Conservation (phyloP, 495 filamentous ascomycete species). For the Penicillium maclennaniae region DNA sequence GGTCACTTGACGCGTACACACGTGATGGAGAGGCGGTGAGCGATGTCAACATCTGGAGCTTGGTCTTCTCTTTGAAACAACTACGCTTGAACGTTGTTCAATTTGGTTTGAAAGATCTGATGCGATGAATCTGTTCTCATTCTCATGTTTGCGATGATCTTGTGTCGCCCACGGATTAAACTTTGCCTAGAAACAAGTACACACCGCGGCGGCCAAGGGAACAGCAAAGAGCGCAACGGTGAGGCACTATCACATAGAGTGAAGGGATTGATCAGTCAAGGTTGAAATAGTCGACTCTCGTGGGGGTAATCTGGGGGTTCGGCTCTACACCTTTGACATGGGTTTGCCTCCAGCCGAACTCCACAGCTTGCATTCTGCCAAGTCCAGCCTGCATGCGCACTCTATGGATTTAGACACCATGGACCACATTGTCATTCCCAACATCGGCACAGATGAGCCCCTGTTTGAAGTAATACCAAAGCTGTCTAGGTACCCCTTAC, state of each 20-base stretch:
- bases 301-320: not conserved
- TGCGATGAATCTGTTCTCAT: not conserved
- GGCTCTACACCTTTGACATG: not conserved
- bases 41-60: slow-evolving; percentile 1
- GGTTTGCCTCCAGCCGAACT: not conserved
- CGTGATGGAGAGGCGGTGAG: slow-evolving; percentile 28
- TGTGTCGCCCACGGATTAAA: not conserved
- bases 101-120: not conserved
- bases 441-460: slow-evolving; percentile 59
- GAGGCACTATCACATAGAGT: not conserved
- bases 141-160: not conserved
- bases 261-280: not conserved
- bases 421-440: slow-evolving; percentile 46
- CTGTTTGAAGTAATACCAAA: slow-evolving; percentile 66
- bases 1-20: slow-evolving; percentile 23
- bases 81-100: not conserved
- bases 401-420: slow-evolving; percentile 12
- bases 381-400: not conserved
- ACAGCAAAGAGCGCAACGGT: not conserved
- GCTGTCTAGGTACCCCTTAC: slow-evolving; percentile 53
- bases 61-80: not conserved
- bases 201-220: not conserved
- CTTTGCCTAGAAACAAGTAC: not conserved
- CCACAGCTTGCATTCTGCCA: not conserved
- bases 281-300: too few relatives aligned